Evolutionary conservation across 441 rosid species (phyloP), one percentile per base, ranked within the genome.

Genomic region (Populus trichocarpa): DNA sequence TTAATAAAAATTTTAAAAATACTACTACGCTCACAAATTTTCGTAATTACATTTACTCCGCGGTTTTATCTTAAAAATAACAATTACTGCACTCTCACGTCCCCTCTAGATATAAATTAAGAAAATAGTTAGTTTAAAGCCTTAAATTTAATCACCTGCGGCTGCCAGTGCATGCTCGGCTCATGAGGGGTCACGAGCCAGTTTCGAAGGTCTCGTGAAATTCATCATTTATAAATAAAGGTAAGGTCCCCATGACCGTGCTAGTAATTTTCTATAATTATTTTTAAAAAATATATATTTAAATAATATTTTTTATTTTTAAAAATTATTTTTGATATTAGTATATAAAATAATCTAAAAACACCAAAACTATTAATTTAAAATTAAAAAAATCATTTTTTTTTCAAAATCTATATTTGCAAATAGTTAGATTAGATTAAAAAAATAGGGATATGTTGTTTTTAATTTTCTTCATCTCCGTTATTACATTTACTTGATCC

Each of bases 121-220:
- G 16, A 46, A 14, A 4, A 14, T 14, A 2, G n/a, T 30, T n/a
- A 8, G 4, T 68, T 68, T 68, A 3, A 13, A 16, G 57, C 25
- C n/a, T 42, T 28, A 9, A 32, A 23, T 7, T 30, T 9, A 1
- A 7, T 65, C 75, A 72, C 75, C 0, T 46, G 1, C 32, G 32
- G 32, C 20, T 53, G 76, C 57, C 42, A 26, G 64, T 70, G 74
- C 79, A 40, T 67, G 73, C 42, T 33, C 40, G 83, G 64, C 85
- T 83, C 78, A 70, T 67, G 74, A 77, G 4, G 64, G 67, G 30
- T 79, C 57, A 50, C 74, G 72, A 76, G 75, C 63, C 77, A 35
- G 71, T 71, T 26, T 26, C n/a, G 1, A n/a, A 25, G 20, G 35
- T 40, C 71, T 13, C 59, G 1, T 25, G 2, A n/a, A 33, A 46